A percentile compares a stretch with the other conserved stretches of the same genome.
Conservation (phyloP, 1,284 basidiomycete genomes). For the Chiua sp. region DNA sequence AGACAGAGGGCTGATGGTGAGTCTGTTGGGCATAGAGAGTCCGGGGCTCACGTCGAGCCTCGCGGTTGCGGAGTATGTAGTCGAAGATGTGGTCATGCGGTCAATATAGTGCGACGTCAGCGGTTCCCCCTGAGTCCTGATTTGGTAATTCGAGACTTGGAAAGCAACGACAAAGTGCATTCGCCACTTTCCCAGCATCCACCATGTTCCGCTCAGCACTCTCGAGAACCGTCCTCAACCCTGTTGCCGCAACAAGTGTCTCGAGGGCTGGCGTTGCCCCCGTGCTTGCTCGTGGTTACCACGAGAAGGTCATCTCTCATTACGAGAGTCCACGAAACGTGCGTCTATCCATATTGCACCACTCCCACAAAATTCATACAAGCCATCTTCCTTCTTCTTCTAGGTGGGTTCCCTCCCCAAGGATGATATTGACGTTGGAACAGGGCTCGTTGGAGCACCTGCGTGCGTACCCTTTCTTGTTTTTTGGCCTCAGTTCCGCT, state of each 20-base stretch:
- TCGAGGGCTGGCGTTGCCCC: constrained; percentile 50
- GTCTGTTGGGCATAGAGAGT: constrained; percentile 78
- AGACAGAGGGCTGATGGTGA: constrained; percentile 62
- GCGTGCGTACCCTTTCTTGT: constrained; percentile 68
- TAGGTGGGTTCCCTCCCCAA: constrained; percentile 97
- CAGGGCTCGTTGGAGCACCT: constrained; percentile 97
- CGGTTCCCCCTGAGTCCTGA: background rate
- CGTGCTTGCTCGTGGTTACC: constrained; percentile 71
- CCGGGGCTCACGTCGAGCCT: constrained; percentile 78
- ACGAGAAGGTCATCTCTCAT: constrained; percentile 95
- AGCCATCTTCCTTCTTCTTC: constrained; percentile 55
- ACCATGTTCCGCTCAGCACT: constrained; percentile 74
- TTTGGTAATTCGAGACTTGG: constrained; percentile 33
- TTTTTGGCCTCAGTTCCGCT: constrained; percentile 14
- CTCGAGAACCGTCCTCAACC: constrained; percentile 53
- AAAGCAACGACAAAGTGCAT: constrained; percentile 11
- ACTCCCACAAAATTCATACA: constrained; percentile 10
- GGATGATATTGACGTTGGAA: constrained; percentile 90
- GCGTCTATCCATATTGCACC: constrained; percentile 44
- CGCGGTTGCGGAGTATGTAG: constrained; percentile 75
- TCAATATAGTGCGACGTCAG: background rate
- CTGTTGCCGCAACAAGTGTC: constrained; percentile 49
- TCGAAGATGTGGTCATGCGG: constrained; percentile 52
- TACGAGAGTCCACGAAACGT: constrained; percentile 97
- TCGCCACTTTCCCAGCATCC: constrained; percentile 36